Base-by-base conservation (phyloP, 2,329 filamentous ascomycete genomes). In the Pseudogymnoascus sp. region DNA sequence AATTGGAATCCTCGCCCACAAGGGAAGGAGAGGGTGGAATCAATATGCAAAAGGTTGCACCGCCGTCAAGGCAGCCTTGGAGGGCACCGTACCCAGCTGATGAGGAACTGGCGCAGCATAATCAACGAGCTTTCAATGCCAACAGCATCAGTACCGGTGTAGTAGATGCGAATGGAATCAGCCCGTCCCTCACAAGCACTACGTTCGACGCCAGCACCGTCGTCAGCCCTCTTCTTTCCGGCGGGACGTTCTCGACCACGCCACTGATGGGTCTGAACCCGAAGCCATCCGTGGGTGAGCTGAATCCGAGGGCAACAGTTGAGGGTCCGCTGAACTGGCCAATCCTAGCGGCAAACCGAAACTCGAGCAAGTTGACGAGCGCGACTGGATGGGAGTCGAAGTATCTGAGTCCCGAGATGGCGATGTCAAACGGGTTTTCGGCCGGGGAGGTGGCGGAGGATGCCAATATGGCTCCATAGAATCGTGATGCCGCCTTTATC, bases 251-350 rank as follows among this genome's bases (percentile, higher is more conserved):
- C 28, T 57, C 51, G 11, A 57, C 28, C n/a, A 57, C 51, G 28
- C n/a, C 51, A 7, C 23, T 34, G 28, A 34, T 57, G 51, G 28
- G 10, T 8, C 28, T 19, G 16, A 25, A 34, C 10, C 28, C 10
- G 28, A 57, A 36, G n/a, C 51, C 28, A 36, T 57, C 51, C 28
- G 28, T 34, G n/a, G 51, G 51, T 3, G 51, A 57, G n/a, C 28
- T 34, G n/a, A 36, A 57, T 57, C 28, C 43, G 8, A 48, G 37
- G 11, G 61, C 61, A 60, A 63, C 61, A 16, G 23, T 63, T 36
- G 16, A 45, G n/a, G 61, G 61, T 8, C 61, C 61, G 23, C 21
- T 63, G 19, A 54, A 54, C 28, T 63, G 61, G 61, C 61, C 61
- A 60, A 63, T 21, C 13, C 10, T 57, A 11, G 16, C 28, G 14